These are phyloP conservation scores for Ophiostoma himal-ulmi DNA, from an alignment of 2,329 filamentous ascomycete species.

Conservation along the genomic window DNA sequence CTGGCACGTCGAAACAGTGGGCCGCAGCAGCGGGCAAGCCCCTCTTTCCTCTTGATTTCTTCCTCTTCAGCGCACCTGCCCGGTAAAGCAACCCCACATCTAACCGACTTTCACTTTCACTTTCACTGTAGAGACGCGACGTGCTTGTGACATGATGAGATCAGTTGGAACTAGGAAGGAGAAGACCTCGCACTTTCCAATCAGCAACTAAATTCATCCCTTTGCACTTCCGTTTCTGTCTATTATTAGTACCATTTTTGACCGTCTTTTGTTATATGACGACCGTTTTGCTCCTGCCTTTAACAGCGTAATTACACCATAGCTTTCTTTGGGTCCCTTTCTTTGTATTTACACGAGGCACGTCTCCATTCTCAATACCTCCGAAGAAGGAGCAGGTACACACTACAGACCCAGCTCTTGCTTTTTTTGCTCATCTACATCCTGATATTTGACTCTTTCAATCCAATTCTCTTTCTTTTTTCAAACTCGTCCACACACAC, in stretches of 20 bases:
- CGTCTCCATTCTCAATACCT: constrained; percentile 8
- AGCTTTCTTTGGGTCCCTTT: background rate
- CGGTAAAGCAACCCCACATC: constrained; percentile 2
- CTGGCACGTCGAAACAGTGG: constrained; percentile 10
- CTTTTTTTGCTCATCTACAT: background rate
- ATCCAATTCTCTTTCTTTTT: background rate
- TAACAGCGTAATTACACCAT: constrained; percentile 4
- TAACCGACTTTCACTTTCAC: background rate
- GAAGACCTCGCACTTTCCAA: constrained; percentile 1
- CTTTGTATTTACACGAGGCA: constrained; percentile 1
- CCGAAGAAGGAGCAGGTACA: constrained; percentile 2
- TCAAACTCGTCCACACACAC: background rate
- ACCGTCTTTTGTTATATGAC: background rate
- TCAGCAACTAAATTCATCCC: background rate
- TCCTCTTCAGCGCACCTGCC: background rate
- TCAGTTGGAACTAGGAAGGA: background rate
- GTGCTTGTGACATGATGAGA: background rate
- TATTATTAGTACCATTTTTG: background rate
- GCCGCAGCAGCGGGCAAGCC: background rate
- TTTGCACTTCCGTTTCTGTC: background rate
- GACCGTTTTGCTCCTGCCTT: constrained; percentile 3
- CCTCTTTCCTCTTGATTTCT: background rate
- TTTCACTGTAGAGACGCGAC: constrained; percentile 3
- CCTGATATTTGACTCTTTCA: background rate
- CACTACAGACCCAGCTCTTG: background rate